Percentiles rank a stretch among this genome's conserved stretches.
Conservation (phyloP, 495 filamentous ascomycete genomes). For the Daldinia childiae region DNA sequence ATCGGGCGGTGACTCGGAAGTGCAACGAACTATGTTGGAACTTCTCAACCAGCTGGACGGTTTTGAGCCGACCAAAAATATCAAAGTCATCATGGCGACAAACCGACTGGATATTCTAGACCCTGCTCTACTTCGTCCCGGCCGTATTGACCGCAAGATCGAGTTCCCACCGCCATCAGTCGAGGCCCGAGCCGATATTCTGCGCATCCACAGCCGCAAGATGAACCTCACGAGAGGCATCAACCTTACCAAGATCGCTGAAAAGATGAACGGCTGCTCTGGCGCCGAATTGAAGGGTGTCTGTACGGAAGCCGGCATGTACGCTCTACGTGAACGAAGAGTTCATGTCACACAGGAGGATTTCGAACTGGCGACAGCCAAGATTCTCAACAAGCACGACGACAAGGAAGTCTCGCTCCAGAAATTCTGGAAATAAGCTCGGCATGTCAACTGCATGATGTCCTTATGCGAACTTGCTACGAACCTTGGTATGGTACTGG, state of each 20-base stretch:
- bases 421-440: conserved; percentile 88
- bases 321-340: conserved; percentile 89
- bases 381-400: conserved; percentile 99
- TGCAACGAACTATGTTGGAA: conserved; percentile 99
- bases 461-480: neutral
- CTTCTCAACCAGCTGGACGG: conserved; percentile 98
- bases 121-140: conserved; percentile 90
- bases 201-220: conserved; percentile 93
- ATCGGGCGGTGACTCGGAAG: conserved; percentile 96
- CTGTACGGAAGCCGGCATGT: conserved; percentile 98
- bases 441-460: neutral
- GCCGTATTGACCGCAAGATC: conserved; percentile 98
- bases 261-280: conserved; percentile 99
- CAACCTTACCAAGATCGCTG: conserved; percentile 96
- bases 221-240: conserved; percentile 99
- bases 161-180: conserved; percentile 98
- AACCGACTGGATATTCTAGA: conserved; percentile 98
- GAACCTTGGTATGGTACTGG: neutral
- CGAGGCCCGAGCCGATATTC: conserved; percentile 96
- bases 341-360: conserved; percentile 99
- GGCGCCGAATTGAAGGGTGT: conserved; percentile 97
- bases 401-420: conserved; percentile 90
- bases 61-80: conserved; percentile 99
- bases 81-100: conserved; percentile 99
- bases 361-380: conserved; percentile 97